A percentile compares a stretch with the other conserved stretches of the same genome.
Evolutionary conservation across 1,284 basidiomycete genomes (phyloP).

Genomic region (Trichosporon ovoides): DNA sequence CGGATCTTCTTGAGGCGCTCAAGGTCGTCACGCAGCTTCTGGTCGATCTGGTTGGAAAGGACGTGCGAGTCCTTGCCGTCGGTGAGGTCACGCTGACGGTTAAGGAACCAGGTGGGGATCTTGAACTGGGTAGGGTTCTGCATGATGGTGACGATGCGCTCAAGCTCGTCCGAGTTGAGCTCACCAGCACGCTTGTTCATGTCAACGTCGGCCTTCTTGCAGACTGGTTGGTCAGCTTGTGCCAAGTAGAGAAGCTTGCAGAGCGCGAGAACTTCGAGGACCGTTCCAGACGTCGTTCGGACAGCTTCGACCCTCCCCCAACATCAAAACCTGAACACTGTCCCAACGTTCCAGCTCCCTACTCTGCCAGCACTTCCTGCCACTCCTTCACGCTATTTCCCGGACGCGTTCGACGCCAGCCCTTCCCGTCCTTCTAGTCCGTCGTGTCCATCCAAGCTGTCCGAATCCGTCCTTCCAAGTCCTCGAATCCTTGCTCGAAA

Average conservation of each 20-base stretch:
- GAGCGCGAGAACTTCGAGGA: not conserved
- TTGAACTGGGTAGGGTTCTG: conserved; percentile 99
- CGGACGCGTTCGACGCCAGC: not conserved
- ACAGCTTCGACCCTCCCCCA: too few species aligned
- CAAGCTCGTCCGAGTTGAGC: conserved; percentile 94
- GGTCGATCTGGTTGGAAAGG: conserved; percentile 95
- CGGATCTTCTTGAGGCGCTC: conserved; percentile 99
- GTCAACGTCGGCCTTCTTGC: conserved; percentile 99
- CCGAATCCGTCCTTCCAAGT: not conserved
- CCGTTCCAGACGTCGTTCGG: not conserved
- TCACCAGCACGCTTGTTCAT: conserved; percentile 95
- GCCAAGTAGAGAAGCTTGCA: not conserved
- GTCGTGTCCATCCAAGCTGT: not conserved
- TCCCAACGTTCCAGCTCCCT: not conserved
- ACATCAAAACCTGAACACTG: too few species aligned
- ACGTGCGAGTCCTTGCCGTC: conserved; percentile 97
- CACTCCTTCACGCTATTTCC: not conserved
- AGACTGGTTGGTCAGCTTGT: conserved; percentile 55
- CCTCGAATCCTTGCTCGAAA: not conserved
- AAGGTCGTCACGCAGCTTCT: conserved; percentile 96
- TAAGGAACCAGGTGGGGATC: conserved; percentile 97
- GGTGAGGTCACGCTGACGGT: conserved; percentile 96
- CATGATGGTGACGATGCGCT: conserved; percentile 98
- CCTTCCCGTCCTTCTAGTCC: not conserved
- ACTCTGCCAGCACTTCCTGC: not conserved